Percentiles rank a stretch among this genome's conserved stretches.
Conservation (phyloP, 768 basidiomycete species). For the Leccinum uliginosum region DNA sequence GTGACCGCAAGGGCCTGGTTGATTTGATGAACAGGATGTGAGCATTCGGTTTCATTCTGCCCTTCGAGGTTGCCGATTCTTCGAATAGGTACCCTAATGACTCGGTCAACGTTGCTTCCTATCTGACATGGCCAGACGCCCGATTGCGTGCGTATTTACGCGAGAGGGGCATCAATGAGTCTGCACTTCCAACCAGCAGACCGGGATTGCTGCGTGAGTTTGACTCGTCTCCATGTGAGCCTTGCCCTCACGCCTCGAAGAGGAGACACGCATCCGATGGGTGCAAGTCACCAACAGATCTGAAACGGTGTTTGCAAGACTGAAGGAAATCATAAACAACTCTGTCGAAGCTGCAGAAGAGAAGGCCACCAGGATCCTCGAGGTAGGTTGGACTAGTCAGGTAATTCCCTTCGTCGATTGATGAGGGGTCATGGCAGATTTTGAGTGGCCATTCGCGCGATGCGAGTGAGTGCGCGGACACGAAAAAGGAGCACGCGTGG, state of each 20-base stretch:
- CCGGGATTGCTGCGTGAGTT: conserved; percentile 71
- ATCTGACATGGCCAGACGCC: conserved; percentile 90
- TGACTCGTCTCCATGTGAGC: conserved; percentile 12
- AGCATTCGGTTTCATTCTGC: conserved; percentile 3
- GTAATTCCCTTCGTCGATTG: neutral
- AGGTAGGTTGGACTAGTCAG: conserved; percentile 17
- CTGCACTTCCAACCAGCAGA: conserved; percentile 57
- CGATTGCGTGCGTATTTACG: conserved; percentile 86
- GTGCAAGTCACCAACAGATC: conserved; percentile 58
- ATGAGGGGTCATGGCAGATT: conserved; percentile 16
- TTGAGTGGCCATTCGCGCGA: conserved; percentile 37
- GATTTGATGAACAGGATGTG: conserved; percentile 70
- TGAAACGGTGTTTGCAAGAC: conserved; percentile 52
- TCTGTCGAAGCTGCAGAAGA: conserved; percentile 77
- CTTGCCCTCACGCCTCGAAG: conserved; percentile 28
- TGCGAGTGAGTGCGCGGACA: conserved; percentile 19
- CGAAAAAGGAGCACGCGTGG: conserved; percentile 14
- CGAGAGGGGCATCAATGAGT: conserved; percentile 68
- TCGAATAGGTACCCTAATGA: conserved; percentile 50
- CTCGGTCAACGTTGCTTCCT: conserved; percentile 47
- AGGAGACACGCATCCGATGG: conserved; percentile 78
- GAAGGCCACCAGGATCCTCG: conserved; percentile 49
- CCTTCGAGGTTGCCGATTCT: neutral
- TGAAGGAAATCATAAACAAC: conserved; percentile 62
- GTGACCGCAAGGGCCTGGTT: conserved; percentile 74